phyloP scores from a whole-genome alignment of 495 filamentous ascomycete species.

The Penicillium daleae region DNA sequence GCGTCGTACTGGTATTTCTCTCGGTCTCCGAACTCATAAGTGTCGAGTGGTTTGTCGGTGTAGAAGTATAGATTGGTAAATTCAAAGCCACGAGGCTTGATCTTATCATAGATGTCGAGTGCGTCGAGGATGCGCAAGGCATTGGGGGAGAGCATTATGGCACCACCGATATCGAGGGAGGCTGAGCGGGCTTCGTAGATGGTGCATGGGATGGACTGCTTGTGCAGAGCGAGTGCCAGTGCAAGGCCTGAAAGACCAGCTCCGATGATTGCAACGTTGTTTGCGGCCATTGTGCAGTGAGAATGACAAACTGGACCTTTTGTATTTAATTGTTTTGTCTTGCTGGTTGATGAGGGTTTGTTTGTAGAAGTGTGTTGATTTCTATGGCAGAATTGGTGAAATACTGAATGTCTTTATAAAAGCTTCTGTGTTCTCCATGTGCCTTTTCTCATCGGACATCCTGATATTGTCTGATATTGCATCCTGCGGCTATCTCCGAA shows the following conservation, averaged over 20 bases:
- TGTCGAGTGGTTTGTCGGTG: constrained; percentile 41
- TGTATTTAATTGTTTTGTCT: neutral
- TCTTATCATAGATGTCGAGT: constrained; percentile 47
- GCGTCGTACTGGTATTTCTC: constrained; percentile 48
- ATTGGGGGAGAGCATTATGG: constrained; percentile 57
- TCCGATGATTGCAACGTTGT: constrained; percentile 48
- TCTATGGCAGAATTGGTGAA: neutral
- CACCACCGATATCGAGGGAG: constrained; percentile 46
- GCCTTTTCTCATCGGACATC: neutral
- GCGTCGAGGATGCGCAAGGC: constrained; percentile 51
- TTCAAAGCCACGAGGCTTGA: constrained; percentile 35
- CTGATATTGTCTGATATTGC: neutral
- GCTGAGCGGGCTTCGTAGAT: constrained; percentile 50
- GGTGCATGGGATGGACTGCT: constrained; percentile 41
- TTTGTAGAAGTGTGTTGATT: neutral
- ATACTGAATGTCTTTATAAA: neutral
- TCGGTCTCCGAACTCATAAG: constrained; percentile 48
- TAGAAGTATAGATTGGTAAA: constrained; percentile 50
- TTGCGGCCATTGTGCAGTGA: constrained; percentile 20
- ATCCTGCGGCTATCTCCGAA: neutral
- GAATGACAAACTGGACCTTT: neutral
- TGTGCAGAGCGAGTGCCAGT: constrained; percentile 48
- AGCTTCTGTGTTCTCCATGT: neutral
- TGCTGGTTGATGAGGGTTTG: neutral
- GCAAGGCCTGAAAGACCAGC: constrained; percentile 53